Evolutionary conservation across 306 rosid species (phyloP), one percentile per base, ranked within the genome.

Genomic region (Quillaja saponaria): DNA sequence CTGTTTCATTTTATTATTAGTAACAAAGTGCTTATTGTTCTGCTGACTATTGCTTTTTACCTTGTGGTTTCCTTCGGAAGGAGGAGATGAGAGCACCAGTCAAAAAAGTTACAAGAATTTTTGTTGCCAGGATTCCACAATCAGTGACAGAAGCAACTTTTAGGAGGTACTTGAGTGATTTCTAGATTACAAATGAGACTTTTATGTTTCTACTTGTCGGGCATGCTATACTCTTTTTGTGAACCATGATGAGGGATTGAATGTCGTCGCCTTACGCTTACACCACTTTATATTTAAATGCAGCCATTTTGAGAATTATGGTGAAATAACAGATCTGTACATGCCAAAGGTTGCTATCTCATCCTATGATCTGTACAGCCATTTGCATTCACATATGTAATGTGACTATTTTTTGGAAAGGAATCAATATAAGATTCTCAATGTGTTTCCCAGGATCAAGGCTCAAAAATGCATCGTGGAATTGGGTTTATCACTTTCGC

Each of bases 271-370:
- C 58, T 63, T 55, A 31, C 49, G 17, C 13, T 58, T 18, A 38
- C 21, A 47, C 28, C 33, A 13, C 28, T 46, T 12, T 50, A 38
- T 39, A 55, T 48, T 18, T 33, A 48, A 21, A 71, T 75, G 75
- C 96, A 94, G 99, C 64, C 91, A 94, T 81, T 94, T 94, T 83
- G 99, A 87, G 90, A 87, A 78, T 62, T 94, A 89, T 75, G 99
- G 99, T n/a, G 96, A 94, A 7, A 94, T 94, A 71, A 87, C 95
- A 17, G 97, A 94, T 82, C 69, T 94, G 20, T 94, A 87, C 82
- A 90, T 94, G 99, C 99, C 99, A 4, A 94, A 94, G 99, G 99
- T 94, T n/a, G 67, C 66, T 63, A 42, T 54, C 46, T 61, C 55
- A n/a, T n/a, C 62, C 51, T 58, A 13, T 15, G 28, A 68, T 58